phyloP scores from a whole-genome alignment of 1,139 yeast species.

The Saccharomyces hybrid region DNA sequence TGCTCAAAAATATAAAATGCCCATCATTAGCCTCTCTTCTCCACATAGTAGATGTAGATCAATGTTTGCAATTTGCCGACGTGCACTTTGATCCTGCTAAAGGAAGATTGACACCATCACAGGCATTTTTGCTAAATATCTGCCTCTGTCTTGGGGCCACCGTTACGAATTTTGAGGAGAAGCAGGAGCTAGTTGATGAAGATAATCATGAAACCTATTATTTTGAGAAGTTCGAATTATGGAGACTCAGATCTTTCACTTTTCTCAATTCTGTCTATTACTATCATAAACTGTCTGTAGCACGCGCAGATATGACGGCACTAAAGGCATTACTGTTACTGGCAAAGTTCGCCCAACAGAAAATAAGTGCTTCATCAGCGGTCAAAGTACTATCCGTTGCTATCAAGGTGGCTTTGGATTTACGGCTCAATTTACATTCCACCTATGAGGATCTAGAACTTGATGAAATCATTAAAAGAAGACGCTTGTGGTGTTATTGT shows the following conservation, averaged over 20 bases:
- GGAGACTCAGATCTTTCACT: constrained; percentile 3
- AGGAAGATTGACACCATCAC: constrained; percentile 19
- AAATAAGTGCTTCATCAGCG: constrained; percentile 19
- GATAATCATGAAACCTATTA: constrained; percentile 11
- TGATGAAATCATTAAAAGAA: constrained; percentile 14
- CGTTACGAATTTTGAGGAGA: constrained; percentile 7
- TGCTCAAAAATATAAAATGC: constrained; percentile 17
- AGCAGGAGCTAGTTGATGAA: background rate
- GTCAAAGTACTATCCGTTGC: constrained; percentile 20
- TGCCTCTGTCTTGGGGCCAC: constrained; percentile 20
- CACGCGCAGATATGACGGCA: constrained; percentile 20
- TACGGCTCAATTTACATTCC: constrained; percentile 17
- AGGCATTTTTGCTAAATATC: constrained; percentile 22
- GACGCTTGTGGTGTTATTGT: constrained; percentile 25
- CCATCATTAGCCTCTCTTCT: constrained; percentile 16
- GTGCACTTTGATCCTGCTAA: constrained; percentile 13
- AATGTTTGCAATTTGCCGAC: constrained; percentile 14
- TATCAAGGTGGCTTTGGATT: constrained; percentile 22
- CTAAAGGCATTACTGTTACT: constrained; percentile 22
- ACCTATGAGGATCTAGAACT: constrained; percentile 12
- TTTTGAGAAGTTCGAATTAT: background rate
- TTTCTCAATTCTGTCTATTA: constrained; percentile 23
- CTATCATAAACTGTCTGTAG: constrained; percentile 21
- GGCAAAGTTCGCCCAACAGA: constrained; percentile 17
- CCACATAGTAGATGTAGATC: constrained; percentile 14